Percentiles rank a stretch among this genome's conserved stretches.
phyloP scores from a whole-genome alignment of 2,329 filamentous ascomycete genomes.

The Trichoderma sp. region DNA sequence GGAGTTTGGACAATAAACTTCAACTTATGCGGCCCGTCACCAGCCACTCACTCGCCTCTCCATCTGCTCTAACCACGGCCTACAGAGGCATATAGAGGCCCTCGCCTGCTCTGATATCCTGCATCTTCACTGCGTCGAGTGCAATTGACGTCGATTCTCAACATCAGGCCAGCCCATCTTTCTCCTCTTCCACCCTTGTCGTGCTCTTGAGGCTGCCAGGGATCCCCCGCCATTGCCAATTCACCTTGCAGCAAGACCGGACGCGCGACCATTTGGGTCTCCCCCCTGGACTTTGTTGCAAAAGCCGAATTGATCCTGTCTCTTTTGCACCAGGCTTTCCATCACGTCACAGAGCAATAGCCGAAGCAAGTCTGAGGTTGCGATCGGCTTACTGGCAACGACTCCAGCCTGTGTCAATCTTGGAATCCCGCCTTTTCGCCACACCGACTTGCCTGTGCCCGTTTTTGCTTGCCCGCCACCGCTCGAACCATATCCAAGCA shows the following conservation, averaged over 20 bases:
- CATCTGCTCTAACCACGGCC: background rate
- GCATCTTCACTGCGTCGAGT: background rate
- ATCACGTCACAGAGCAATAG: background rate
- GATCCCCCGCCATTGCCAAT: slow-evolving; percentile 26
- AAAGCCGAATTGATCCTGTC: slow-evolving; percentile 3
- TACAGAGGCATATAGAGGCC: background rate
- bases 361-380: slow-evolving; percentile 1
- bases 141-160: background rate
- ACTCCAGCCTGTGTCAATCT: slow-evolving; percentile 11
- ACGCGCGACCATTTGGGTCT: slow-evolving; percentile 1
- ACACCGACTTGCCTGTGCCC: slow-evolving; percentile 3
- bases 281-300: background rate
- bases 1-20: background rate
- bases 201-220: slow-evolving; percentile 3
- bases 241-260: slow-evolving; percentile 25
- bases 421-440: slow-evolving; percentile 13
- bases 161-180: background rate
- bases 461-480: background rate
- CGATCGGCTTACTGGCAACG: background rate
- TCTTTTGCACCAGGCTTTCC: slow-evolving; percentile 7
- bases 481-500: background rate
- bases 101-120: background rate
- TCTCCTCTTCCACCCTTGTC: background rate
- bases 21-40: background rate
- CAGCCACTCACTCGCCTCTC: background rate